Percentiles rank a stretch among this genome's conserved stretches.
These are phyloP conservation scores for Leccinum pellstonianum DNA, from an alignment of 768 basidiomycete genomes.

Conservation along the genomic window DNA sequence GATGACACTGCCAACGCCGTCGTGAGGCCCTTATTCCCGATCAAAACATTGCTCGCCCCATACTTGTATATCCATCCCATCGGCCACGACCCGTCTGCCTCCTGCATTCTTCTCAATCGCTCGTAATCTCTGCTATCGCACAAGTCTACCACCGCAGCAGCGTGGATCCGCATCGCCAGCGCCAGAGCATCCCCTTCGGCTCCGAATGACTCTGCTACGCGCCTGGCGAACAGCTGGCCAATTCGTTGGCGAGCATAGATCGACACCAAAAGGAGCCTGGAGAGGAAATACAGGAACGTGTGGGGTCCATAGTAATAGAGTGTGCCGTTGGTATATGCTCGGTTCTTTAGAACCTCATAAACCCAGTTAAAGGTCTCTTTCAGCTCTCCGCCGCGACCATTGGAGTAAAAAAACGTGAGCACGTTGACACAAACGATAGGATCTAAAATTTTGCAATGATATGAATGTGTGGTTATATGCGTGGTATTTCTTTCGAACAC, in stretches of 20 bases:
- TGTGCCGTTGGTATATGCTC: slow-evolving; percentile 21
- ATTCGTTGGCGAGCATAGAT: slow-evolving; percentile 16
- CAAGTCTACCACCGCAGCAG: slow-evolving; percentile 10
- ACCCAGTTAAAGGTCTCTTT: slow-evolving; percentile 24
- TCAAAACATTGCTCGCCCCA: neutral
- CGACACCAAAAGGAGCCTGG: slow-evolving; percentile 19
- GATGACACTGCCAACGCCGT: slow-evolving; percentile 23
- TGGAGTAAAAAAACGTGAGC: slow-evolving; percentile 22
- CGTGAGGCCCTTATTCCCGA: slow-evolving; percentile 22
- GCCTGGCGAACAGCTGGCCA: slow-evolving; percentile 14
- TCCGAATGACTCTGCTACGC: slow-evolving; percentile 17
- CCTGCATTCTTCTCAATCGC: slow-evolving; percentile 18
- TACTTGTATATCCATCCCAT: slow-evolving; percentile 22
- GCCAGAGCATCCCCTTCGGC: slow-evolving; percentile 19
- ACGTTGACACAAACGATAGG: slow-evolving; percentile 21
- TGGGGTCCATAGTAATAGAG: slow-evolving; percentile 20
- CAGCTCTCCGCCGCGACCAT: slow-evolving; percentile 19
- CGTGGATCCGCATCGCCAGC: slow-evolving; percentile 20
- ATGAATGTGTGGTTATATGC: neutral
- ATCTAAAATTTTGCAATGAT: neutral
- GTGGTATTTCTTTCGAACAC: neutral
- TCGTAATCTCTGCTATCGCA: slow-evolving; percentile 18
- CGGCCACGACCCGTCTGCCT: slow-evolving; percentile 23
- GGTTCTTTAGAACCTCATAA: slow-evolving; percentile 20
- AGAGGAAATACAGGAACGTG: slow-evolving; percentile 23